Evolutionary conservation across 1,139 yeast genomes (phyloP), one percentile per base, ranked within the genome.

Genomic region (Blastobotrys persicus): DNA sequence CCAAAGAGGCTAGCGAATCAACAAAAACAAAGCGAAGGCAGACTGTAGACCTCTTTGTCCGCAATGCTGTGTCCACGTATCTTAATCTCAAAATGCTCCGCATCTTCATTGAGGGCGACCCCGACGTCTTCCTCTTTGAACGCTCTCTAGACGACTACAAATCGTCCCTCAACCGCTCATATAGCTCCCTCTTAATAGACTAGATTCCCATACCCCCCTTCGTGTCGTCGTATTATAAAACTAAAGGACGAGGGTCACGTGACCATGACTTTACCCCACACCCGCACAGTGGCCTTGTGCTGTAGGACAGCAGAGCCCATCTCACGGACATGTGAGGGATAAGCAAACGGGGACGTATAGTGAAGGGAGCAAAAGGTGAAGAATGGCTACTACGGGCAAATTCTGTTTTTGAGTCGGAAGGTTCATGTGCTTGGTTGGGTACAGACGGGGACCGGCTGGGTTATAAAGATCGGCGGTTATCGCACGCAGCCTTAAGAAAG

Each of bases 381-480:
- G n/a, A n/a, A n/a, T n/a, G n/a, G n/a, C n/a, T n/a, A n/a, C n/a
- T n/a, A n/a, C n/a, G n/a, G n/a, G n/a, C n/a, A n/a, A n/a, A n/a
- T n/a, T n/a, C n/a, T n/a, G n/a, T n/a, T n/a, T n/a, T n/a, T n/a
- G n/a, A n/a, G n/a, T n/a, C n/a, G n/a, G n/a, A n/a, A 9, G 28
- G 28, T 23, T 23, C 9, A 6, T 23, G 28, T 5, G 5, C 9
- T 23, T 23, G 28, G 28, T 23, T 23, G 28, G 28, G 28, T 5
- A 23, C 5, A 9, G 28, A 23, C 9, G 28, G 28, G 28, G 28
- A 9, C 28, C 28, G 28, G 28, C 28, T 32, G 37, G 37, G 14
- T 32, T 32, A 32, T 32, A 14, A 32, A 32, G 17, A 32, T 16
- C 42, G 16, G 31, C n/a, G 34, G 4, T 38, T 35, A 45, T 23